phyloP scores from a whole-genome alignment of 169 alveolate genomes.

The Theileria luwenshuni region DNA sequence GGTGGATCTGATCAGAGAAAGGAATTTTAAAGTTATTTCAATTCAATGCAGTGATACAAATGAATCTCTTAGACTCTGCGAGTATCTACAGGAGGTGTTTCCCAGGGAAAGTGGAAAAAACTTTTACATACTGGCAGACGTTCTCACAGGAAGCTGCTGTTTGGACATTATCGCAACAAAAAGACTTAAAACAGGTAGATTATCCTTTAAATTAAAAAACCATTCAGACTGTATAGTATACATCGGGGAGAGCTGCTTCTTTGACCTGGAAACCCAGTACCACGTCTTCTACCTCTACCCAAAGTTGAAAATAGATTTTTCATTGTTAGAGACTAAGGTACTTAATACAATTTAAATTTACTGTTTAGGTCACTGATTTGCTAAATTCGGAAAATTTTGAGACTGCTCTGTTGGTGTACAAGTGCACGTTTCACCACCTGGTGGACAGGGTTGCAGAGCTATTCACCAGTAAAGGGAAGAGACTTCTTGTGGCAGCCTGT shows the following conservation, averaged over 20 bases:
- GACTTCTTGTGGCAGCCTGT: not conserved
- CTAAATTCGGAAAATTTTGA: not conserved
- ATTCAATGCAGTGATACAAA: conserved; percentile 54
- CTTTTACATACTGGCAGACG: conserved; percentile 61
- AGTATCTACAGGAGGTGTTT: conserved; percentile 18
- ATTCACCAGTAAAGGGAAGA: not conserved
- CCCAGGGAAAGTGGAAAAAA: not conserved
- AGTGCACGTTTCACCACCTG: conserved; percentile 32
- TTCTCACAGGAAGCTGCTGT: conserved; percentile 57
- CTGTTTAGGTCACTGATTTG: conserved; percentile 1
- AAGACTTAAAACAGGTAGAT: conserved; percentile 48
- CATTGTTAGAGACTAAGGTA: conserved; percentile 1
- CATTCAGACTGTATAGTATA: conserved; percentile 51
- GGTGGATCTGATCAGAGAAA: conserved; percentile 1
- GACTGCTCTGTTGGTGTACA: conserved; percentile 22
- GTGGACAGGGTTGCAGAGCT: not conserved
- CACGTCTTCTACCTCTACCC: conserved; percentile 15
- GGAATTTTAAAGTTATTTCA: conserved; percentile 31
- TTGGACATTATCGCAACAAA: conserved; percentile 54
- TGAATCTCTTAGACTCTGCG: conserved; percentile 39
- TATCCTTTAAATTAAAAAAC: not conserved
- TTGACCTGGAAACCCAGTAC: conserved; percentile 20
- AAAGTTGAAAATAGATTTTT: not conserved
- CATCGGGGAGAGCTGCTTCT: conserved; percentile 53
- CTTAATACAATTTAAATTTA: not conserved